Evolutionary conservation across 805 yeast species (phyloP), one percentile per base, ranked within the genome.

Genomic region (Saccharomycopsis lassenensis): DNA sequence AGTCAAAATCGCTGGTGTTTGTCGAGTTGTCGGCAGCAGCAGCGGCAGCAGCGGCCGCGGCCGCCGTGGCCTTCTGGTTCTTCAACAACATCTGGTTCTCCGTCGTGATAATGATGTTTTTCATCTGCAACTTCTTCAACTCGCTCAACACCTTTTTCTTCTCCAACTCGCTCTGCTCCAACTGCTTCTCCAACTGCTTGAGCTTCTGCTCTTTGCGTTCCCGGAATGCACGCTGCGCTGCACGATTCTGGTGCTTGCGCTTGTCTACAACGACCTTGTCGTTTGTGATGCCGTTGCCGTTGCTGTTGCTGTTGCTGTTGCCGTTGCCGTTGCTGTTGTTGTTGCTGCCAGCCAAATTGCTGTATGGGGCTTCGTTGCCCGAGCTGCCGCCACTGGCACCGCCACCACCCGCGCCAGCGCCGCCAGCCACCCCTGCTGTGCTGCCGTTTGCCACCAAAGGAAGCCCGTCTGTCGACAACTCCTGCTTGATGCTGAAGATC

Each of bases 151-250:
- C 52, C 27, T 52, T 53, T 32, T 61, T 63, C 37, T 69, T 67
- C 44, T 74, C 74, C 24, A 51, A 57, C 51, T 78, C 89, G 28
- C 80, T 69, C 40, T 65, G 62, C 12, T 60, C 57, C 42, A 84
- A 57, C 52, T 74, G 74, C 3, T 57, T 57, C 46, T 79, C 77
- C 29, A 84, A 61, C 47, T 78, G 86, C 51, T 76, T 77, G 43
- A 80, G 56, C 47, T 69, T 74, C 34, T 72, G 71, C 53, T 81
- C 91, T 54, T 79, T 81, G 33, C 93, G 71, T 55, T 82, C 87
- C 43, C 94, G 62, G 56, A 81, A 84, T 2, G 94, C 94, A 46
- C 86, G 63, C 57, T 84, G 94, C 1, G 94, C 94, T 7, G 87
- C 87, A 49, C 94, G 63, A 52, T 83, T 82, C 52, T 79, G 91